Evolutionary conservation across 1,284 basidiomycete genomes (phyloP), one percentile per base, ranked within the genome.

Genomic region (Apiotrichum brassicae): DNA sequence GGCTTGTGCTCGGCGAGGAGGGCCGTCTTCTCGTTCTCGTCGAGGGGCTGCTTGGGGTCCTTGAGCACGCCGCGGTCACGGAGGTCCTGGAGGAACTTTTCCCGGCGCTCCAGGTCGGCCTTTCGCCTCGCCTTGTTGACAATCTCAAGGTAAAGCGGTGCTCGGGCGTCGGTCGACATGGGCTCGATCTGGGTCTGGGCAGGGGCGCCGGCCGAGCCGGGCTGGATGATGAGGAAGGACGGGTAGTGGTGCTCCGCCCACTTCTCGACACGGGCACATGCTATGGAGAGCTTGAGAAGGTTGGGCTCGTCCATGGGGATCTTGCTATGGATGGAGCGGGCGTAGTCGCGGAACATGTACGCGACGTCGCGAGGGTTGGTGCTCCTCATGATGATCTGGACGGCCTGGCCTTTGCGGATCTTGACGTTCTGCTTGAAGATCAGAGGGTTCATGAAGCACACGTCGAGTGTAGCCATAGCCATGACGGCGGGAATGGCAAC

Each of bases 401-500:
- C 88, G 28, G 93, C 91, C 61, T 86, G 81, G 1, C 89, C 89
- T 69, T 93, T 94, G 50, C 94, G 81, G 63, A 98, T 98, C 76
- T 98, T 97, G 71, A 97, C 85, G 65, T 97, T 95, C 63, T 81
- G 76, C 63, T 86, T 80, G 72, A 97, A 83, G 76, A 98, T 87
- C n/a, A 79, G 76, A 2, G 82, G 81, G 75, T 98, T 98, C 86
- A 88, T 89, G 75, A 93, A 95, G 73, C 92, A 94, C 46, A 86
- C 71, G 43, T 87, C 82, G 23, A 98, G 77, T 7, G 93, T 98
- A 6, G 95, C 93, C 60, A 98, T 87, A 1, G 94, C 92, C 94
- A 98, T 97, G 20, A 85, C 82, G 28, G 87, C 89, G 11, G 94
- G 94, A 53, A 97, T 90, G 3, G 94, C 91, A 62, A 89, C 92